Evolutionary conservation across 2,329 filamentous ascomycete species (phyloP).

Genomic region (Pyricularia sp.): DNA sequence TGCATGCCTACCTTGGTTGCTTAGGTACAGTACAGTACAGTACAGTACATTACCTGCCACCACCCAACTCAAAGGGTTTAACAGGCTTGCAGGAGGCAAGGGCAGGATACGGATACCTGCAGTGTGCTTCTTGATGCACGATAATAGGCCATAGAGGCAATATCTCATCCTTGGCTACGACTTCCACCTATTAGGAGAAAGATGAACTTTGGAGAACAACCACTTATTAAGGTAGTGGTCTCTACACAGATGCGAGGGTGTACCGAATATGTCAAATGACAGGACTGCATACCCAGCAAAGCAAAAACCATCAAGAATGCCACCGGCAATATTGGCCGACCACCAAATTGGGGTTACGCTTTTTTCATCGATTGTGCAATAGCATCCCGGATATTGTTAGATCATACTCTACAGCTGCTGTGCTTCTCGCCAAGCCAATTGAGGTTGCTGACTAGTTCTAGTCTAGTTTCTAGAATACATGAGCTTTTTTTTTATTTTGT

Average conservation of each 20-base stretch:
- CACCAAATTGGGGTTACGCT: not conserved
- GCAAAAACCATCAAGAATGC: not conserved
- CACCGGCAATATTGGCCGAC: not conserved
- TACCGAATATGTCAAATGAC: not conserved
- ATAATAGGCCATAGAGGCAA: not conserved
- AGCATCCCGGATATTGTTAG: not conserved
- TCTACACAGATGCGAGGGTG: no score
- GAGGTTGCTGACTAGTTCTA: not conserved
- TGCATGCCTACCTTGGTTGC: no score
- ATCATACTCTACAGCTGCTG: not conserved
- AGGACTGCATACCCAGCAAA: not conserved
- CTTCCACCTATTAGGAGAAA: not conserved
- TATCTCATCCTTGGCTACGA: not conserved
- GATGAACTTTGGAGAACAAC: not conserved
- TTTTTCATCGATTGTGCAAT: not conserved
- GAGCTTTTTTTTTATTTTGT: no score
- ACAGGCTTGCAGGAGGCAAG: not conserved
- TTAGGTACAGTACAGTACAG: no score
- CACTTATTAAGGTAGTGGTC: not conserved
- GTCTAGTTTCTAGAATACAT: no score
- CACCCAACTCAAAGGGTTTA: not conserved
- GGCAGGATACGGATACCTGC: no score
- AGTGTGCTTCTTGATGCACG: not conserved
- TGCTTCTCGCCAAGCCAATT: not conserved
- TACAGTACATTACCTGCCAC: not conserved